These are phyloP conservation scores for Mycena venus DNA, from an alignment of 768 basidiomycete genomes.

Conservation along the genomic window DNA sequence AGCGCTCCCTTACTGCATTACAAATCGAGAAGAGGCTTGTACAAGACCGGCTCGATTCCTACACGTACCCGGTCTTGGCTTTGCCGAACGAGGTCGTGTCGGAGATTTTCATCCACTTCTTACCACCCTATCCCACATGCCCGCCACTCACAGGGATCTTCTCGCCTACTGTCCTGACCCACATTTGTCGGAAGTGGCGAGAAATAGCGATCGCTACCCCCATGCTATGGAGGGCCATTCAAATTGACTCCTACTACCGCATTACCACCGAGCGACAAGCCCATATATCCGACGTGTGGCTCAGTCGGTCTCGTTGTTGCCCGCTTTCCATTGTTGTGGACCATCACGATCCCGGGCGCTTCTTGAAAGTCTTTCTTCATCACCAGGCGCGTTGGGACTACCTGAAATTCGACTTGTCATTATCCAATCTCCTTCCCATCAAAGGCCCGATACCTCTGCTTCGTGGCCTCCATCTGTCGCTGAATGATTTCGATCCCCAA, in stretches of 20 bases:
- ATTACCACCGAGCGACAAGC: too few species aligned
- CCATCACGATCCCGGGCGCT: neutral
- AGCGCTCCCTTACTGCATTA: neutral
- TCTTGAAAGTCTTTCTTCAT: neutral
- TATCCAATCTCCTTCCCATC: neutral
- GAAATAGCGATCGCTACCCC: neutral
- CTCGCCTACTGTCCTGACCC: neutral
- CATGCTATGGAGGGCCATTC: neutral
- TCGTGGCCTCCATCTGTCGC: neutral
- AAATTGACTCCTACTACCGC: neutral
- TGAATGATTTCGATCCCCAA: neutral
- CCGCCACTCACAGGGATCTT: neutral
- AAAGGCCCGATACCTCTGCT: neutral
- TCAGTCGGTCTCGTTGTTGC: neutral
- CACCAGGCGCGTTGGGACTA: neutral
- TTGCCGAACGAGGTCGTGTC: constrained; percentile 7
- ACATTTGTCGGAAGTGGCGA: constrained; percentile 9
- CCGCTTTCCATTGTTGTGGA: neutral
- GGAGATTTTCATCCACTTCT: neutral
- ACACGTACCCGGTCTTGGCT: neutral
- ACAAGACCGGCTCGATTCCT: neutral
- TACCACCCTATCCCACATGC: constrained; percentile 4
- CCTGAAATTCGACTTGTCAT: neutral
- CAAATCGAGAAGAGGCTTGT: neutral
- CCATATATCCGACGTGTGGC: neutral